Percentiles rank a stretch among this genome's conserved stretches.
Evolutionary conservation across 805 yeast species (phyloP).

Genomic region (Candida loeiensis): DNA sequence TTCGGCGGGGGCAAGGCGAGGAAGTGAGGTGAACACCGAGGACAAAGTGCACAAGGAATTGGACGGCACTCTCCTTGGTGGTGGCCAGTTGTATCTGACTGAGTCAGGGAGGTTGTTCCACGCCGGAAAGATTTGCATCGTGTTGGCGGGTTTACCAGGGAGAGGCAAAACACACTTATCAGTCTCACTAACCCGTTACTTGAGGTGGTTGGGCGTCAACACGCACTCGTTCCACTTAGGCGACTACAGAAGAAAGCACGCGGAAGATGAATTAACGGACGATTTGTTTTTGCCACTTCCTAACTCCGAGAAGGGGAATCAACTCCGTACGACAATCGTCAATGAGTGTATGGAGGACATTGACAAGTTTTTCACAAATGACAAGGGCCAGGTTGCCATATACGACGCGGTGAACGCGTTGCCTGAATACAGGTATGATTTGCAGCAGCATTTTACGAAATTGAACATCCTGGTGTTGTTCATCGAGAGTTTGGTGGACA

Average conservation of each 20-base stretch:
- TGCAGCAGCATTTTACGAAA: constrained; percentile 51
- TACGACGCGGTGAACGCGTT: constrained; percentile 93
- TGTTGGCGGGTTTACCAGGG: constrained; percentile 90
- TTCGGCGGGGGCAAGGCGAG: constrained; percentile 20
- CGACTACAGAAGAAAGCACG: constrained; percentile 70
- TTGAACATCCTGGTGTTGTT: constrained; percentile 74
- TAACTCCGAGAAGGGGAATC: constrained; percentile 40
- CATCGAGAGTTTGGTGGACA: constrained; percentile 83
- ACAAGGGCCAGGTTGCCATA: constrained; percentile 90
- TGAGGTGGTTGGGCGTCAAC: constrained; percentile 95
- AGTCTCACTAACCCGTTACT: constrained; percentile 84
- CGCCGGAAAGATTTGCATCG: constrained; percentile 90
- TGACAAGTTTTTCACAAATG: constrained; percentile 62
- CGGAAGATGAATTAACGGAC: constrained; percentile 52
- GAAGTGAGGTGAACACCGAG: constrained; percentile 38
- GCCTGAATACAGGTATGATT: constrained; percentile 57
- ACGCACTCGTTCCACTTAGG: constrained; percentile 90
- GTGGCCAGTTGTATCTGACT: constrained; percentile 86
- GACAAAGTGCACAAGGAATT: constrained; percentile 66
- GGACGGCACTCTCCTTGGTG: constrained; percentile 58
- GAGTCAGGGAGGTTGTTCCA: constrained; percentile 91
- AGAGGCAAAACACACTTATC: constrained; percentile 93
- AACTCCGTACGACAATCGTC: constrained; percentile 55
- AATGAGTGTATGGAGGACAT: constrained; percentile 68
- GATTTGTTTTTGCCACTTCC: constrained; percentile 67